Evolutionary conservation across 2,329 filamentous ascomycete genomes (phyloP).

Genomic region (Polychaeton citri): DNA sequence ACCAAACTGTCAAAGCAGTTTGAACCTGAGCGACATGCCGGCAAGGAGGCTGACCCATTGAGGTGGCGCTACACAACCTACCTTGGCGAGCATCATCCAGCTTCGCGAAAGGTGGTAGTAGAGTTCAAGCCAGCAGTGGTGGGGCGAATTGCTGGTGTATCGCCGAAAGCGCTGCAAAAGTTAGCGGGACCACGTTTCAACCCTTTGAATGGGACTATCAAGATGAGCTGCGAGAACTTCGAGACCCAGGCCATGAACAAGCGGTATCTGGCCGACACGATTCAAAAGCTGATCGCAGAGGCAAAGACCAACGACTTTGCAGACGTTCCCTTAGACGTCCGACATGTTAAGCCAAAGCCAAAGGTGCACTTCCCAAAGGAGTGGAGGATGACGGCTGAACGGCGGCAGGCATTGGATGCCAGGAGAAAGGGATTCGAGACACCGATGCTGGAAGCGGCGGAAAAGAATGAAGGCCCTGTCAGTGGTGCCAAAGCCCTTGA

Average conservation of each 20-base stretch:
- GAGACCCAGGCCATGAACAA: conserved; percentile 92
- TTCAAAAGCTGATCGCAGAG: conserved; percentile 58
- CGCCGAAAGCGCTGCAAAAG: conserved; percentile 35
- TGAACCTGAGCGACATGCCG: conserved; percentile 41
- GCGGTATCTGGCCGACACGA: conserved; percentile 71
- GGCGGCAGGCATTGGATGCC: conserved; percentile 51
- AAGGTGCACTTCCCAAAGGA: conserved; percentile 62
- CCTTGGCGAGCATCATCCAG: conserved; percentile 85
- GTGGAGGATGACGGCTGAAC: conserved; percentile 66
- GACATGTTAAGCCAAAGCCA: conserved; percentile 62
- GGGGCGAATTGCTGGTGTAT: conserved; percentile 52
- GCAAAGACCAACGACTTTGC: conserved; percentile 70
- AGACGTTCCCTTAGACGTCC: conserved; percentile 77
- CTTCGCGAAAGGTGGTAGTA: conserved; percentile 84
- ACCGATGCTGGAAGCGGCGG: conserved; percentile 40
- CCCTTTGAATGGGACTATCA: conserved; percentile 64
- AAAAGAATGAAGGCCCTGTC: conserved; percentile 38
- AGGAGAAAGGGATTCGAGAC: conserved; percentile 33
- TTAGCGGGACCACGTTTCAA: conserved; percentile 78
- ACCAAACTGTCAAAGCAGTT: conserved; percentile 73
- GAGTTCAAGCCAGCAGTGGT: conserved; percentile 68
- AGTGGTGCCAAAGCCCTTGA: conserved; percentile 17
- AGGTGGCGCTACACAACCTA: conserved; percentile 96
- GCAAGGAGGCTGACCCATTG: conserved; percentile 37
- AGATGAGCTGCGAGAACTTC: conserved; percentile 77